Conservation (phyloP, 441 rosid genomes). For the Erysimum cheiri region DNA sequence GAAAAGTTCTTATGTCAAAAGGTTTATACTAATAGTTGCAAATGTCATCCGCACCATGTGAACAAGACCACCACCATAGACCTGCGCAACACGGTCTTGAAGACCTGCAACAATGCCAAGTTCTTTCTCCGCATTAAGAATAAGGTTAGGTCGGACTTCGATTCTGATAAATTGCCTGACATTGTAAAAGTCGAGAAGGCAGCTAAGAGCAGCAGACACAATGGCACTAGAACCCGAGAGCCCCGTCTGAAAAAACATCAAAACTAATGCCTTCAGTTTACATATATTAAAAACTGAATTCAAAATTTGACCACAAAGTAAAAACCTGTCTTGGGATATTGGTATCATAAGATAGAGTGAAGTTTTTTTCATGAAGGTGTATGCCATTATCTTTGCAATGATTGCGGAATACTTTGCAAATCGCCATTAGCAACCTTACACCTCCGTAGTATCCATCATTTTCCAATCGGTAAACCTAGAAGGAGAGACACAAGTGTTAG, state of each 20-base stretch:
- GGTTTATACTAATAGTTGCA: not conserved
- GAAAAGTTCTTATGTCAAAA: not conserved
- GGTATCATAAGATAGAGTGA: constrained; percentile 80
- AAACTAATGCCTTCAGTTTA: constrained; percentile 39
- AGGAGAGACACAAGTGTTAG: not conserved
- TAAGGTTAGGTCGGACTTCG: constrained; percentile 63
- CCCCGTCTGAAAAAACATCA: constrained; percentile 68
- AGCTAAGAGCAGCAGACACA: constrained; percentile 81
- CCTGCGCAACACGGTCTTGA: constrained; percentile 92
- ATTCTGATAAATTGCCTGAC: constrained; percentile 77
- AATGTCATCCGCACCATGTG: constrained; percentile 59
- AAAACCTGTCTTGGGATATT: constrained; percentile 95
- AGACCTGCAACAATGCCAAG: constrained; percentile 96
- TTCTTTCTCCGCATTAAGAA: constrained; percentile 79
- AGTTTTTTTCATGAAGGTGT: constrained; percentile 59
- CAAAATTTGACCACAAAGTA: constrained; percentile 1
- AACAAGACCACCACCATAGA: constrained; percentile 90
- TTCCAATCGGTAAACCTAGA: constrained; percentile 67
- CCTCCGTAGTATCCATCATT: constrained; percentile 95
- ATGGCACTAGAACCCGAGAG: constrained; percentile 94
- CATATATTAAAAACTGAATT: not conserved
- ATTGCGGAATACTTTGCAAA: constrained; percentile 67
- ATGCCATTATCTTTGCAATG: constrained; percentile 68
- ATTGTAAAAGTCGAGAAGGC: constrained; percentile 82
- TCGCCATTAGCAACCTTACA: constrained; percentile 84